Conservation (phyloP, 495 filamentous ascomycete genomes). For the Aspergillus biplanus region DNA sequence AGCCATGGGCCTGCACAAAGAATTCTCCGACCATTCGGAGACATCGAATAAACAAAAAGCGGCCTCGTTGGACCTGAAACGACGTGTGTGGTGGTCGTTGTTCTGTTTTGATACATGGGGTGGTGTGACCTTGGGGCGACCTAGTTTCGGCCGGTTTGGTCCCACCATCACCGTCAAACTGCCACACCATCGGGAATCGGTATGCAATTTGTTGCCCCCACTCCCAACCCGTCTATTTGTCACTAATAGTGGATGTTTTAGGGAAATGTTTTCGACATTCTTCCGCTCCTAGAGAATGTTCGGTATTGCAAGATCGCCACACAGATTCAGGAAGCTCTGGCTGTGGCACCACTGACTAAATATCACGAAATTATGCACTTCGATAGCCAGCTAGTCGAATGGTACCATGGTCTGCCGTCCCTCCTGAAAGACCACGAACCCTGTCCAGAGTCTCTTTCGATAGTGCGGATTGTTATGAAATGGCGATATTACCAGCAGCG, state of each 20-base stretch:
- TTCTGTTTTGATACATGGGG: conserved; percentile 84
- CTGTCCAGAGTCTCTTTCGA: conserved; percentile 70
- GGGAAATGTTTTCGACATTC: conserved; percentile 58
- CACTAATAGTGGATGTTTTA: conserved; percentile 40
- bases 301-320: conserved; percentile 81
- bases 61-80: conserved; percentile 58
- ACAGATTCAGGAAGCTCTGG: conserved; percentile 74
- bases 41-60: conserved; percentile 35
- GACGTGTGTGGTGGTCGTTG: conserved; percentile 79
- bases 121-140: conserved; percentile 74
- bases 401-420: conserved; percentile 72
- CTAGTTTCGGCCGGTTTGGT: conserved; percentile 74
- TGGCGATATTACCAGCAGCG: conserved; percentile 81
- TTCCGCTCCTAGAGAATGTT: conserved; percentile 76
- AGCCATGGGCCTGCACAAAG: conserved; percentile 71
- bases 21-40: conserved; percentile 55
- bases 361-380: conserved; percentile 66
- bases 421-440: conserved; percentile 70
- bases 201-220: conserved; percentile 29
- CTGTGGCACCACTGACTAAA: conserved; percentile 66
- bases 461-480: conserved; percentile 75
- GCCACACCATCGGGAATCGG: conserved; percentile 63
- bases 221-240: background rate
- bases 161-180: conserved; percentile 72
- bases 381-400: conserved; percentile 68